These are phyloP conservation scores for Rhynchospora tenuis DNA, from an alignment of 176 grass and related monocot species.

Conservation along the genomic window DNA sequence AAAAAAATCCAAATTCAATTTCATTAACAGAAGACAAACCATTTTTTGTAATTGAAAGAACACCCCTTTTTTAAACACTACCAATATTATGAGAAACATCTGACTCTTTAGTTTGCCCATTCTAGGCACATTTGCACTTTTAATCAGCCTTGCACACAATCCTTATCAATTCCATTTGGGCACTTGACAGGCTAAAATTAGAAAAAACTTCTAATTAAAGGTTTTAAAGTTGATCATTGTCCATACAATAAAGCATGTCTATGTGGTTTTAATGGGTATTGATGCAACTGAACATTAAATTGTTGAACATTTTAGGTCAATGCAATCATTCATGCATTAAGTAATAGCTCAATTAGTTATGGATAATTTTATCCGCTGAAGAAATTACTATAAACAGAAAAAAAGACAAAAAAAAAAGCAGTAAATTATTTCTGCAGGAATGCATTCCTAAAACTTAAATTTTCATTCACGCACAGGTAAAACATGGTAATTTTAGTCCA, in stretches of 20 bases:
- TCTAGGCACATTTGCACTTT: background rate
- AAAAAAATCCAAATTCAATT: background rate
- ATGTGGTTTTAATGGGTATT: too few relatives aligned
- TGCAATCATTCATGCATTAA: too few relatives aligned
- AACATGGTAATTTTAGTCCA: background rate
- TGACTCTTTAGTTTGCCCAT: background rate
- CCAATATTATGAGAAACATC: background rate
- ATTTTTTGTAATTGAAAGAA: background rate
- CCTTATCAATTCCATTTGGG: background rate
- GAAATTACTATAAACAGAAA: background rate
- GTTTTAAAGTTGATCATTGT: background rate
- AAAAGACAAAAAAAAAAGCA: background rate
- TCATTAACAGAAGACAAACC: background rate
- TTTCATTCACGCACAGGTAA: background rate
- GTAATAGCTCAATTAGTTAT: too few relatives aligned
- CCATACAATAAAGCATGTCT: background rate
- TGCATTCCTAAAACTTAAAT: background rate
- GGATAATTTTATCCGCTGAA: too few relatives aligned
- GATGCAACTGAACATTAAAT: too few relatives aligned
- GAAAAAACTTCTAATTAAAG: background rate
- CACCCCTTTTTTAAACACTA: background rate
- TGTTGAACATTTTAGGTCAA: too few relatives aligned
- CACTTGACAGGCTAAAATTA: background rate
- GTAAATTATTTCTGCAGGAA: background rate
- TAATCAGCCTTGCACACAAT: background rate